These are phyloP conservation scores for Hordeum pubiflorum DNA, from an alignment of 202 grass and related monocot species.

Conservation along the genomic window DNA sequence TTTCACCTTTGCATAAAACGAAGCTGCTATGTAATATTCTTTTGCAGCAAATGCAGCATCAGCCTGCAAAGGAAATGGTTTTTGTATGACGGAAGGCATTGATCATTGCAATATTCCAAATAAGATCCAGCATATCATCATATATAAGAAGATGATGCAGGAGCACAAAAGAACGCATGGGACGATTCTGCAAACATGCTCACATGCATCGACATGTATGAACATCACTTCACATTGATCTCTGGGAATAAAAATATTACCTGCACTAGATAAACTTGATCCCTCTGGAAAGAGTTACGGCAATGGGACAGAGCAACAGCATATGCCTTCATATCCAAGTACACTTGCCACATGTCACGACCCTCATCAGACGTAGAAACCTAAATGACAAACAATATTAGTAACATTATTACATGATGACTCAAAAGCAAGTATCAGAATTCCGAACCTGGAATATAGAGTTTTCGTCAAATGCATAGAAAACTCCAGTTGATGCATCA, in stretches of 20 bases:
- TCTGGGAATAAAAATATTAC: slow-evolving; percentile 28
- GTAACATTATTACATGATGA: slow-evolving; percentile 3
- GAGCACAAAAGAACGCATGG: background rate
- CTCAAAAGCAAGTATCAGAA: slow-evolving; percentile 23
- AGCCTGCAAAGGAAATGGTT: slow-evolving; percentile 48
- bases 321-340: slow-evolving; percentile 85
- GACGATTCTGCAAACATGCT: background rate
- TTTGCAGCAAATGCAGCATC: slow-evolving; percentile 80
- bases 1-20: slow-evolving; percentile 89
- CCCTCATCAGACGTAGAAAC: slow-evolving; percentile 78
- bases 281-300: slow-evolving; percentile 64
- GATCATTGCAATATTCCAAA: slow-evolving; percentile 15
- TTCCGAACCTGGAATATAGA: slow-evolving; percentile 89
- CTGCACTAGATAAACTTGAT: slow-evolving; percentile 87
- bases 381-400: slow-evolving; percentile 34
- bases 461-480: slow-evolving; percentile 90
- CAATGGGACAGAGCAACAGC: slow-evolving; percentile 80
- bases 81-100: slow-evolving; percentile 19
- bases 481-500: slow-evolving; percentile 78
- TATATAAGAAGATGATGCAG: background rate
- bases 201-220: background rate
- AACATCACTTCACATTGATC: slow-evolving; percentile 45
- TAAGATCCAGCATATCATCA: slow-evolving; percentile 15
- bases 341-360: slow-evolving; percentile 97
- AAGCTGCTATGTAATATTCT: slow-evolving; percentile 90